A percentile compares a stretch with the other conserved stretches of the same genome.
Conservation (phyloP, 2,329 filamentous ascomycete species). For the Neonectria sp. region DNA sequence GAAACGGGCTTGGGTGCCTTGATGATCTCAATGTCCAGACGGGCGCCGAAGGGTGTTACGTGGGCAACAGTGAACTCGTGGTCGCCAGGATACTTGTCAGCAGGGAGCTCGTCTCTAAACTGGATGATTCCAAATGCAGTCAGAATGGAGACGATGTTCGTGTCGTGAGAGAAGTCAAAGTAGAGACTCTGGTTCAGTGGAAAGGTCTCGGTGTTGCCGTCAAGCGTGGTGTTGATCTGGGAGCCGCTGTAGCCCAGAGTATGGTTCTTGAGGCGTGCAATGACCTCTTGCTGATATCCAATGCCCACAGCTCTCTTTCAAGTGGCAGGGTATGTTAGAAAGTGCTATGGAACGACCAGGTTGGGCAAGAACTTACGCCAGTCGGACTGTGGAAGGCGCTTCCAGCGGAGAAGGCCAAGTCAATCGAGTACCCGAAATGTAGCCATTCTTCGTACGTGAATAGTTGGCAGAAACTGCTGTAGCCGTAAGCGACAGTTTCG, state of each 20-base stretch:
- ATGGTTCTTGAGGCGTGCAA: slow-evolving; percentile 79
- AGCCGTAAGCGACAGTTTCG: slow-evolving; percentile 83
- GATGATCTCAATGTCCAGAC: slow-evolving; percentile 83
- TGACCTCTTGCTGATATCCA: slow-evolving; percentile 80
- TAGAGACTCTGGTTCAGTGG: slow-evolving; percentile 82
- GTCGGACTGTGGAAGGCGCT: slow-evolving; percentile 76
- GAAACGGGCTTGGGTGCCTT: slow-evolving; percentile 74
- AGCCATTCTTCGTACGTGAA: slow-evolving; percentile 84
- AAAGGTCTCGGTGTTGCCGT: slow-evolving; percentile 78
- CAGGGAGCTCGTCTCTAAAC: slow-evolving; percentile 73
- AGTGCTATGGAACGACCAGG: too few relatives aligned
- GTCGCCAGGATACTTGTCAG: slow-evolving; percentile 66
- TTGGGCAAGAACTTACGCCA: slow-evolving; percentile 59
- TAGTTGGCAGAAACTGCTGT: slow-evolving; percentile 80
- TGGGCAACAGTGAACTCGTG: slow-evolving; percentile 78
- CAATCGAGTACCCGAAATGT: slow-evolving; percentile 79
- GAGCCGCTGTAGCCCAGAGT: slow-evolving; percentile 71
- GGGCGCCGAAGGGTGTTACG: slow-evolving; percentile 79
- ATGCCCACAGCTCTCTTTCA: slow-evolving; percentile 77
- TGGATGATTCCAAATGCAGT: slow-evolving; percentile 81
- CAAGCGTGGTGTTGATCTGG: slow-evolving; percentile 79
- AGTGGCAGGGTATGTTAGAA: slow-evolving; percentile 11
- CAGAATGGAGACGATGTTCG: slow-evolving; percentile 78
- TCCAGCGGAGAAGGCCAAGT: slow-evolving; percentile 75
- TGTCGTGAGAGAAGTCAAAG: slow-evolving; percentile 85